phyloP scores from a whole-genome alignment of 2,329 filamentous ascomycete species.

The Aspergillus novoparasiticus region DNA sequence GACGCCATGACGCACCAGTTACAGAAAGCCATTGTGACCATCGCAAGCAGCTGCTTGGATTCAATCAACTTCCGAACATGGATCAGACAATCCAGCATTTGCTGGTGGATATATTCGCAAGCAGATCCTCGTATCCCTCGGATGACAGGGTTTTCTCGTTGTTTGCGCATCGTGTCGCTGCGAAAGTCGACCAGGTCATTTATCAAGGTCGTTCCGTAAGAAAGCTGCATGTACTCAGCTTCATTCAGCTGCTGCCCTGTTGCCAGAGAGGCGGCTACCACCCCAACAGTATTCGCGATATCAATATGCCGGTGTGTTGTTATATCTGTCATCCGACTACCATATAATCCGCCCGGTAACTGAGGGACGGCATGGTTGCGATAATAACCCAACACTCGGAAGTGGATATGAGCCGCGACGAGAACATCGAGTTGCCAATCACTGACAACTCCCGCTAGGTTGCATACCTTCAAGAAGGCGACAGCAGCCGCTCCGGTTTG shows the following conservation, averaged over 20 bases:
- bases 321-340: slow-evolving; percentile 23
- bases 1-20: slow-evolving; percentile 27
- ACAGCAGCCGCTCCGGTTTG: slow-evolving; percentile 21
- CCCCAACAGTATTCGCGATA: slow-evolving; percentile 17
- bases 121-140: slow-evolving; percentile 18
- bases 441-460: slow-evolving; percentile 14
- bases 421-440: slow-evolving; percentile 24
- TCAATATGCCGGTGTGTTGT: slow-evolving; percentile 22
- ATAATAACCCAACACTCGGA: slow-evolving; percentile 24
- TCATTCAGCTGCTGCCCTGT: slow-evolving; percentile 15
- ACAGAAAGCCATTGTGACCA: slow-evolving; percentile 23
- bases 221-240: slow-evolving; percentile 11
- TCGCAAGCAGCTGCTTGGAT: slow-evolving; percentile 9
- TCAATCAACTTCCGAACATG: slow-evolving; percentile 8
- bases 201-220: slow-evolving; percentile 17
- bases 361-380: slow-evolving; percentile 18
- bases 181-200: slow-evolving; percentile 25
- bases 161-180: slow-evolving; percentile 23
- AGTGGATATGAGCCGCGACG: slow-evolving; percentile 21
- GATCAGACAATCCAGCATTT: slow-evolving; percentile 10
- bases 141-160: slow-evolving; percentile 23
- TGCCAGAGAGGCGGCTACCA: slow-evolving; percentile 20
- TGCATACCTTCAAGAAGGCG: slow-evolving; percentile 25
- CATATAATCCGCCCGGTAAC: slow-evolving; percentile 19
- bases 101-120: slow-evolving; percentile 20